A percentile compares a stretch with the other conserved stretches of the same genome.
These are phyloP conservation scores for Davidsoniella neocaledoniae DNA, from an alignment of 2,329 filamentous ascomycete genomes.

Conservation along the genomic window DNA sequence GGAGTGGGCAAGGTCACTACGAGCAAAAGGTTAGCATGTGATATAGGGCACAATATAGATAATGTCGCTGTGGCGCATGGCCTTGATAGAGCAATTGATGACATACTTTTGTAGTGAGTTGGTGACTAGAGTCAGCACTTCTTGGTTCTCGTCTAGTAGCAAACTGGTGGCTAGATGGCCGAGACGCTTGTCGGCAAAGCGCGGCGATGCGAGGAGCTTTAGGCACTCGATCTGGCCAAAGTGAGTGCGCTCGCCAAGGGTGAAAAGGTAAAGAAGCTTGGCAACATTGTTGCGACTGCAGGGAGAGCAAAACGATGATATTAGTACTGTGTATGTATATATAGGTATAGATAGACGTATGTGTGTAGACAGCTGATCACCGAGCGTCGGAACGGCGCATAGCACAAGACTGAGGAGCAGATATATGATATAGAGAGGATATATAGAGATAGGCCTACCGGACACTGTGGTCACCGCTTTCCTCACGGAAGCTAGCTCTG, in stretches of 20 bases:
- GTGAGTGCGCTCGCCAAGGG: slow-evolving; percentile 88
- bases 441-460: slow-evolving; percentile 36
- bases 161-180: slow-evolving; percentile 94
- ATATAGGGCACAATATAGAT: background rate
- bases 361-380: background rate
- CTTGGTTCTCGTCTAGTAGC: slow-evolving; percentile 92
- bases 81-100: background rate
- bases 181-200: slow-evolving; percentile 92
- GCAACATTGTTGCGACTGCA: slow-evolving; percentile 92
- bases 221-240: slow-evolving; percentile 99
- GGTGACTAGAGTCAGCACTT: slow-evolving; percentile 89
- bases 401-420: background rate
- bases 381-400: background rate
- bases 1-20: slow-evolving; percentile 82
- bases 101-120: slow-evolving; percentile 92
- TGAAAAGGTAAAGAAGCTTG: slow-evolving; percentile 96
- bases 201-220: slow-evolving; percentile 88
- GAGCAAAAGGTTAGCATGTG: slow-evolving; percentile 13
- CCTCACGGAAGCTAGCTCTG: slow-evolving; percentile 90
- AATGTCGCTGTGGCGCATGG: background rate
- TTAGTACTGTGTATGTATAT: no score
- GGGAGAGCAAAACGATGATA: background rate
- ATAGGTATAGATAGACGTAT: background rate
- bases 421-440: background rate
- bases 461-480: slow-evolving; percentile 80